Base-by-base conservation (phyloP, 2,329 filamentous ascomycete genomes). In the Pyricularia sp. region DNA sequence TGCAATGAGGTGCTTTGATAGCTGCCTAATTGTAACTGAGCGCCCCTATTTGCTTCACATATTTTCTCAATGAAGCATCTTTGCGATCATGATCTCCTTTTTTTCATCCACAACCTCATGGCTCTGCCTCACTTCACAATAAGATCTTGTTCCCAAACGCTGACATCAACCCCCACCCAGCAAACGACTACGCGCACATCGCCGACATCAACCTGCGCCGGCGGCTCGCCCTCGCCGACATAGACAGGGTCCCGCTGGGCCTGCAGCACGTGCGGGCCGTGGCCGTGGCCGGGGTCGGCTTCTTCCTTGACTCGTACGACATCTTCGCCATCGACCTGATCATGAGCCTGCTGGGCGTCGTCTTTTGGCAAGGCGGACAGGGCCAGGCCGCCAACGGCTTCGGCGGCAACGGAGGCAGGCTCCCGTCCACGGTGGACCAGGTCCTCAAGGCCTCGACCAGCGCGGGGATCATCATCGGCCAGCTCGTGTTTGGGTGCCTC, bases 241-340 rank as follows among this genome's bases (percentile, higher is more conserved):
- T 94, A 73, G 92, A 94, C 81, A 90, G 90, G 80, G 91, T 91
- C 11, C 89, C 89, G 3, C 94, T 94, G 70, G 90, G 92, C 75
- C 94, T 91, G 91, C 92, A 93, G 77, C 92, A 95, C 76, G 86
- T 94, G 70, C 86, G 92, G 59, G 90, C 92, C 69, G 86, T 92
- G 68, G 81, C 92, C 9, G 91, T 94, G 26, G 92, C 92, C 33
- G 92, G 92, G 74, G 90, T 94, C 71, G 92, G 92, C 73, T 95
- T 96, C 86, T 95, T 95, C 80, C 94, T 92, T 17, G 92, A 94
- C 77, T 91, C 91, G 58, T 94, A 94, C 79, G 89, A 91, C 76
- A 92, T 93, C 81, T 95, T 95, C 78, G 88, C 90, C 75, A 89
- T 91, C 73, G 90, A 88, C 71, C 82, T 93, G 75, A 82, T 90